phyloP scores from a whole-genome alignment of 2,329 filamentous ascomycete species.

The Sphaerulina vaccinii region DNA sequence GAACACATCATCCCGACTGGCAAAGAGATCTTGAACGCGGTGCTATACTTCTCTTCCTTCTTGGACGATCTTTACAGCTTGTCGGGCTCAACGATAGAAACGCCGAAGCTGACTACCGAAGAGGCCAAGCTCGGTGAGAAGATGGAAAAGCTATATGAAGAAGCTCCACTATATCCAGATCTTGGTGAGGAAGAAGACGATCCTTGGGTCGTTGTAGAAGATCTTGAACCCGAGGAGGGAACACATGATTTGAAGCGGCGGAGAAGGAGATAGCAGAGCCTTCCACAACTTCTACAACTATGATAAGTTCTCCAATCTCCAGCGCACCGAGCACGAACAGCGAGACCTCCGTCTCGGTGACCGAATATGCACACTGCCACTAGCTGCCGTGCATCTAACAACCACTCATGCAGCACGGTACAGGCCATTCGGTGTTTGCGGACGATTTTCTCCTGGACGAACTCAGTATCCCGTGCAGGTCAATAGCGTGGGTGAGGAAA shows the following conservation, averaged over 20 bases:
- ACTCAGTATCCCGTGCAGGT: no score
- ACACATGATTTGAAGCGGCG: conserved; percentile 25
- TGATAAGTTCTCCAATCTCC: no score
- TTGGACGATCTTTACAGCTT: conserved; percentile 53
- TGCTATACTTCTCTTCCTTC: conserved; percentile 82
- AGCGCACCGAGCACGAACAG: no score
- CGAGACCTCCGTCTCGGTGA: no score
- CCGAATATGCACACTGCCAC: no score
- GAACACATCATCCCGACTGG: conserved; percentile 40
- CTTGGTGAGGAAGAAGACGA: conserved; percentile 17
- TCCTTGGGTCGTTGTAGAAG: conserved; percentile 16
- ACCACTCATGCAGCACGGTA: no score
- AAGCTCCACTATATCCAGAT: not conserved
- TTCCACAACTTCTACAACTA: not conserved
- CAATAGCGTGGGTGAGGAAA: no score
- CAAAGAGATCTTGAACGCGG: conserved; percentile 78
- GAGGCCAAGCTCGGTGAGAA: not conserved
- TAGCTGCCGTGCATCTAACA: no score
- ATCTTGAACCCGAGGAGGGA: conserved; percentile 14
- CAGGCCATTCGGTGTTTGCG: no score
- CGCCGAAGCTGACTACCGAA: conserved; percentile 12
- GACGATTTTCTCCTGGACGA: no score
- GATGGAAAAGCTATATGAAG: not conserved
- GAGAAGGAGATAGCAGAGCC: conserved; percentile 13
- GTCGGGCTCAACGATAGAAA: conserved; percentile 12